Evolutionary conservation across 306 rosid genomes (phyloP), one percentile per base, ranked within the genome.

Genomic region (Cucumis hystrix): DNA sequence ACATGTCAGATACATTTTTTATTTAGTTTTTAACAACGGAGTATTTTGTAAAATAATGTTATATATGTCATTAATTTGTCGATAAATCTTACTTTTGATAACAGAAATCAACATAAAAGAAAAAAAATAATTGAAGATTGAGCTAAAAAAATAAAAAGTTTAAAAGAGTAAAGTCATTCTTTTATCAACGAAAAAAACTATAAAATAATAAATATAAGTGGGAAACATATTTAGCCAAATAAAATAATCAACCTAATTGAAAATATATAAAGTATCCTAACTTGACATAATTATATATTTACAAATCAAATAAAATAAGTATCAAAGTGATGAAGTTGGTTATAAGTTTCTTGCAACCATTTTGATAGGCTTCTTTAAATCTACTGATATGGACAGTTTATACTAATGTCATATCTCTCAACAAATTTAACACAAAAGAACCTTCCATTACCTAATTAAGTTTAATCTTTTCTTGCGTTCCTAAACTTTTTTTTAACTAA

Each of bases 311-410:
- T 17, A 37, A 17, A 40, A 17, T 6, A 40, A 17, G 13, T 47
- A 45, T 17, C 18, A 20, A 69, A 45, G 57, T 69, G 56, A 71
- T 71, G 59, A 49, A 71, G 76, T 71, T 71, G 59, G 76, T 71
- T 49, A 69, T 41, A 71, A 71, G 76, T 77, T 83, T 57, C 84
- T 84, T 6, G 75, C 63, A 55, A 45, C 76, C 56, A 71, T 65
- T 37, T 49, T 71, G 76, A 71, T 49, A 16, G 74, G 25, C 25
- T 71, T 25, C 60, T 71, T 57, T 49, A 52, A 49, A 71, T 49
- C 76, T 71, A 45, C 60, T 71, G 76, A 71, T 71, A 71, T 49
- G 15, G 76, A 71, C 60, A 71, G 43, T 71, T 71, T 30, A 49
- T 71, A 71, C 57, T 71, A 71, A 23, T 71, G 41, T 25, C 76